Base-by-base conservation (phyloP, 225 moss, liverwort and hornwort species). In the Neckera pumila region DNA sequence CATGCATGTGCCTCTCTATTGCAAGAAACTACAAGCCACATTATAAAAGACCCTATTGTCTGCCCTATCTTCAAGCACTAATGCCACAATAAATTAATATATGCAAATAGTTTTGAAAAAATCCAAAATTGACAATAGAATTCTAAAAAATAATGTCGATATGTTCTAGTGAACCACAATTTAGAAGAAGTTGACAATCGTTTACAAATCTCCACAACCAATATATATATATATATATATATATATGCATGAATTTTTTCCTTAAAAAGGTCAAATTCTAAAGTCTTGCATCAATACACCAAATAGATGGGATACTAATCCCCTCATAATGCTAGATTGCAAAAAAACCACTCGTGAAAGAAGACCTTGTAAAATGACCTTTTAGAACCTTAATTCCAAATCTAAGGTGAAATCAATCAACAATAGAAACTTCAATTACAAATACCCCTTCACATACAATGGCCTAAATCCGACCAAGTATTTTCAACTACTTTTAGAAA, bases 1-100 rank as follows among this genome's bases (percentile, higher is more conserved):
- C n/a, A 21, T 21, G 21, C 21, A 6, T 34, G 12, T 21, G 12
- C n/a, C n/a, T n/a, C n/a, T n/a, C n/a, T n/a, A 19, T 65, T 2
- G 1, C 1, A 36, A 0, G 5, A 65, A 65, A 65, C 65, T 10
- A 34, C 0, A 11, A 0, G 20, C 18, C 5, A 67, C 9, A 43
- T 27, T 43, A 42, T 27, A 27, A 71, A 42, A 73, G 17, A 1
- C 6, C 10, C 17, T 73, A 30, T 17, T 1, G 10, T 28, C 1
- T 28, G 0, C 2, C 6, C 17, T 45, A 45, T 73, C 17, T 45
- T 73, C 28, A 73, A 38, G 23, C 22, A 69, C 22, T 38, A 38
- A 38, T n/a, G 6, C 12, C 6, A 21, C 21, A 67, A 9, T 71
- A 16, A 43, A 14, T 71, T 26, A 5, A 15, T 27, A 3, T 40